Evolutionary conservation across 2,329 filamentous ascomycete species (phyloP).

Genomic region (Arthrobotrys megalospora): DNA sequence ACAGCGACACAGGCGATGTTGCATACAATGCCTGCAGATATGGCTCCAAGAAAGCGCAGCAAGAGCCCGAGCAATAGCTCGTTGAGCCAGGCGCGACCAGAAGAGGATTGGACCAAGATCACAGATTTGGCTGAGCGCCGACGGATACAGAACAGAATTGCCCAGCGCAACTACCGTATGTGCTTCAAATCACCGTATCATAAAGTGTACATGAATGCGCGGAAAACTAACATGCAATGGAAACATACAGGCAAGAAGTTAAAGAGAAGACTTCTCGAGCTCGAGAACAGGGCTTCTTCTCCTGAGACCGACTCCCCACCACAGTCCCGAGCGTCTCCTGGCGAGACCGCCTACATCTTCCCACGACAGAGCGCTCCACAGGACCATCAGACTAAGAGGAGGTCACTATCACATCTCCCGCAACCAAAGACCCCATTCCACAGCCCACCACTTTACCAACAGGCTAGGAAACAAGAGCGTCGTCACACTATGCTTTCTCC

Average conservation of each 20-base stretch:
- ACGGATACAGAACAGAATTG: conserved; percentile 80
- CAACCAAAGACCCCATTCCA: conserved; percentile 60
- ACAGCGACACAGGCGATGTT: conserved; percentile 59
- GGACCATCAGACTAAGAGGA: conserved; percentile 49
- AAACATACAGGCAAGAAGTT: conserved; percentile 84
- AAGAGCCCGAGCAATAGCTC: conserved; percentile 61
- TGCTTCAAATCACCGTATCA: conserved; percentile 58
- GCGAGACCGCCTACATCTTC: conserved; percentile 57
- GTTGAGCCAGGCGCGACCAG: conserved; percentile 68
- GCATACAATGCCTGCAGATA: conserved; percentile 60
- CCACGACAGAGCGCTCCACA: conserved; percentile 42
- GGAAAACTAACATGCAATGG: conserved; percentile 37
- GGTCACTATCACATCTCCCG: conserved; percentile 58
- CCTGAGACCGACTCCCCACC: conserved; percentile 61
- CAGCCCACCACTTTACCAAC: conserved; percentile 56
- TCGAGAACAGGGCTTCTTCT: conserved; percentile 79
- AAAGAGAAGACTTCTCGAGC: conserved; percentile 88
- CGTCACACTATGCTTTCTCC: conserved; percentile 59
- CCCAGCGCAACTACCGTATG: conserved; percentile 78
- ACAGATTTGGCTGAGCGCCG: conserved; percentile 79
- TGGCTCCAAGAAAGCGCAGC: conserved; percentile 61
- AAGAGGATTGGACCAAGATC: conserved; percentile 82
- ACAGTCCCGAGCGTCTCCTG: conserved; percentile 60
- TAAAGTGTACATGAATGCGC: not conserved
- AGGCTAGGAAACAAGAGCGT: conserved; percentile 57